Conservation (phyloP, 2,329 filamentous ascomycete genomes). For the Aspergillus latus region DNA sequence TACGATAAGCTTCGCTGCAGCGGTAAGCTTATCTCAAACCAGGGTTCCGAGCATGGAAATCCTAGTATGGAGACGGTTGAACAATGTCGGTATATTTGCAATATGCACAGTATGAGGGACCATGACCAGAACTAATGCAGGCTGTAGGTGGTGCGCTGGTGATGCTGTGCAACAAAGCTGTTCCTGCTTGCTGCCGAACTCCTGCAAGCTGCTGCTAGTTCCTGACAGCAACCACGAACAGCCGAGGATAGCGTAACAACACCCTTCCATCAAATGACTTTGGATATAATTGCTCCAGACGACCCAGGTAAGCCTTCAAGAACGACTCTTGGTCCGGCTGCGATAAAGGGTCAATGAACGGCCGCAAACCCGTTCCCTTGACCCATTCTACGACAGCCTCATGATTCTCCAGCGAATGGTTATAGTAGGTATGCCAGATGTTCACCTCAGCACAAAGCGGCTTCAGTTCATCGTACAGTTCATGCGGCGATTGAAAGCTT, state of each 20-base stretch:
- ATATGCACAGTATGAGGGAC: background rate
- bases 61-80: too few relatives aligned
- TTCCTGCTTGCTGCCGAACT: background rate
- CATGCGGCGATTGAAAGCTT: slow-evolving; percentile 48
- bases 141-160: background rate
- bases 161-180: background rate
- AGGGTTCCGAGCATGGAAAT: too few relatives aligned
- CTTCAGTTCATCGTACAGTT: slow-evolving; percentile 52
- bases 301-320: slow-evolving; percentile 48
- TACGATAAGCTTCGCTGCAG: too few relatives aligned
- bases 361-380: slow-evolving; percentile 56
- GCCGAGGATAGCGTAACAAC: slow-evolving; percentile 55
- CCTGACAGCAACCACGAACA: slow-evolving; percentile 55
- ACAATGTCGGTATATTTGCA: too few relatives aligned
- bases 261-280: slow-evolving; percentile 53
- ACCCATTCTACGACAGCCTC: slow-evolving; percentile 60
- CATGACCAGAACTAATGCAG: background rate
- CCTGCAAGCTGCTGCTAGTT: background rate
- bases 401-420: slow-evolving; percentile 52
- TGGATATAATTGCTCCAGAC: slow-evolving; percentile 48
- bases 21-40: too few relatives aligned
- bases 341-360: slow-evolving; percentile 53
- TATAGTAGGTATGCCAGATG: slow-evolving; percentile 57
- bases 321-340: slow-evolving; percentile 46
- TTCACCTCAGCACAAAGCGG: slow-evolving; percentile 47